Percentiles rank a stretch among this genome's conserved stretches.
Conservation (phyloP, 805 yeast species). For the Wickerhamomyces sydowiorum region DNA sequence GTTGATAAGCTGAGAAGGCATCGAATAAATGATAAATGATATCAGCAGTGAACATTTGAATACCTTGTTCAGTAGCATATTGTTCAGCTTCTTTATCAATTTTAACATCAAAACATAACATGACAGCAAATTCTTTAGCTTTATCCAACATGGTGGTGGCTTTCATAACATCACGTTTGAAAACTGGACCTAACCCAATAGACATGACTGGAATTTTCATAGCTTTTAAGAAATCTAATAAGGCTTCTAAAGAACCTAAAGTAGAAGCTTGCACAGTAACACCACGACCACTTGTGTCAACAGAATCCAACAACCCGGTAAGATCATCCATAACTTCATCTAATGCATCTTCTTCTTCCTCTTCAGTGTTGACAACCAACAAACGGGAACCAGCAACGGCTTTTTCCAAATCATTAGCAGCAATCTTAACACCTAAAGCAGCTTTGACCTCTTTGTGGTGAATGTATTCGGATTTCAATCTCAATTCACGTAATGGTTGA, state of each 20-base stretch:
- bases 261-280: conserved; percentile 98
- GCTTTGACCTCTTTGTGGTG: conserved; percentile 98
- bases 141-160: conserved; percentile 95
- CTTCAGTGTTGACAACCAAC: conserved; percentile 92
- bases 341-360: conserved; percentile 95
- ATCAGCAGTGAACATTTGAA: conserved; percentile 92
- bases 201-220: conserved; percentile 99
- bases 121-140: conserved; percentile 93
- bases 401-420: conserved; percentile 95
- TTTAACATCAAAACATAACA: conserved; percentile 97
- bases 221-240: conserved; percentile 92
- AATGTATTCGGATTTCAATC: conserved; percentile 93
- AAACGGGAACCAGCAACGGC: conserved; percentile 99
- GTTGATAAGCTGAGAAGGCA: conserved; percentile 88
- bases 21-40: conserved; percentile 96
- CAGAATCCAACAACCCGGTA: conserved; percentile 90
- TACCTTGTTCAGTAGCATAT: conserved; percentile 89
- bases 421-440: conserved; percentile 97
- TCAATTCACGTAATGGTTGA: conserved; percentile 92
- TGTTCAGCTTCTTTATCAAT: conserved; percentile 98
- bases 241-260: conserved; percentile 95
- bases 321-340: conserved; percentile 99
- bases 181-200: conserved; percentile 96
- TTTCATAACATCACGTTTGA: conserved; percentile 96
- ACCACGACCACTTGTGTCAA: conserved; percentile 93